A percentile compares a stretch with the other conserved stretches of the same genome.
These are phyloP conservation scores for Colletotrichum acutatum DNA, from an alignment of 2,329 filamentous ascomycete species.

Conservation along the genomic window DNA sequence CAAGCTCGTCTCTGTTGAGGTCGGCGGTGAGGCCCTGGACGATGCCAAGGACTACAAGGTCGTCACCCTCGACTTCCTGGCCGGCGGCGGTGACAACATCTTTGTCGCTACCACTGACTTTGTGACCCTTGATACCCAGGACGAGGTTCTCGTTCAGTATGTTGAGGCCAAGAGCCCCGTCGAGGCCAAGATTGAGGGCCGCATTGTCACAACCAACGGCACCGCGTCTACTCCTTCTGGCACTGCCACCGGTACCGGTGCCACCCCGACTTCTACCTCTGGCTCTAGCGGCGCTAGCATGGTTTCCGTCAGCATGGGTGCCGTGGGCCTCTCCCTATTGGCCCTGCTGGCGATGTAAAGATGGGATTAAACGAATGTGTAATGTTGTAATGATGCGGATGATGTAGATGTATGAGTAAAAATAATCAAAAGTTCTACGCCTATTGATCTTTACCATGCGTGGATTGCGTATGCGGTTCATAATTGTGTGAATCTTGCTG, in stretches of 20 bases:
- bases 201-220: constrained; percentile 47
- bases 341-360: background rate
- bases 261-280: constrained; percentile 6
- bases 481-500: background rate
- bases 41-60: constrained; percentile 62
- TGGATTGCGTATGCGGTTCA: no score
- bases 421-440: background rate
- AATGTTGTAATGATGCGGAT: constrained; percentile 18
- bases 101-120: constrained; percentile 53
- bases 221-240: constrained; percentile 6
- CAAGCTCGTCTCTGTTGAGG: constrained; percentile 62
- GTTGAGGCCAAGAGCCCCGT: constrained; percentile 61
- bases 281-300: constrained; percentile 13
- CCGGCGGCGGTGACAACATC: constrained; percentile 72
- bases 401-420: constrained; percentile 23
- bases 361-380: background rate
- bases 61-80: constrained; percentile 72
- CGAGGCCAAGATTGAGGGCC: constrained; percentile 58
- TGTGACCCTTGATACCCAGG: constrained; percentile 61
- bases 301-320: constrained; percentile 11
- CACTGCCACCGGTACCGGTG: background rate
- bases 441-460: background rate
- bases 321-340: constrained; percentile 1
- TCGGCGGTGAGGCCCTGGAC: constrained; percentile 61
- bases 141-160: constrained; percentile 64